A percentile compares a stretch with the other conserved stretches of the same genome.
phyloP scores from a whole-genome alignment of 768 basidiomycete genomes.

The Epithele typhae region DNA sequence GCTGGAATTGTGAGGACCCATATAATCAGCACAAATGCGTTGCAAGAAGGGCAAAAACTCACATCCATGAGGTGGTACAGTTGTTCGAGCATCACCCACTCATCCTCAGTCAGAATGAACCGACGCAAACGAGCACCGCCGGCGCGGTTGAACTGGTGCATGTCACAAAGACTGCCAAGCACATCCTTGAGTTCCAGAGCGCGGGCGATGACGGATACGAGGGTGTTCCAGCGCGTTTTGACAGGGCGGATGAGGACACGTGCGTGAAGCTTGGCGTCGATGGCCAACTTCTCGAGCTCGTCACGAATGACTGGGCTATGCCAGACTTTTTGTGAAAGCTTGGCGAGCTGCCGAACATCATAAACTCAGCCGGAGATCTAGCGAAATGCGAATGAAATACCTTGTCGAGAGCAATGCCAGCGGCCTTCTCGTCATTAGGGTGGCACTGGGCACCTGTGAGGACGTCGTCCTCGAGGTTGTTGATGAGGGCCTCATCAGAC shows the following conservation, averaged over 20 bases:
- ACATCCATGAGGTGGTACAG: constrained; percentile 17
- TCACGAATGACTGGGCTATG: constrained; percentile 6
- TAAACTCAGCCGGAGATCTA: no score
- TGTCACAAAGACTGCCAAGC: constrained; percentile 14
- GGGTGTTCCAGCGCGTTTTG: constrained; percentile 23
- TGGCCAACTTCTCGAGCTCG: constrained; percentile 7
- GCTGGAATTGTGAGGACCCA: not conserved
- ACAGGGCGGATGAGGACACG: constrained; percentile 16
- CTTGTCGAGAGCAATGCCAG: constrained; percentile 8
- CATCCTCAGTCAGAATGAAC: constrained; percentile 12
- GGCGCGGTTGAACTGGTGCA: constrained; percentile 14
- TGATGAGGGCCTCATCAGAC: constrained; percentile 2
- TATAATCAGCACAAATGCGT: not conserved
- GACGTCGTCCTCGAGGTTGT: no score
- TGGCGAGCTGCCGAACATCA: constrained; percentile 5
- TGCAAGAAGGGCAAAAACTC: not conserved
- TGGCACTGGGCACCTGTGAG: not conserved
- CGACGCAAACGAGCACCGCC: constrained; percentile 3
- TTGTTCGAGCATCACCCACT: constrained; percentile 20
- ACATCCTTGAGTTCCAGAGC: constrained; percentile 13
- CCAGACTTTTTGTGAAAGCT: constrained; percentile 11
- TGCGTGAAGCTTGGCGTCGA: not conserved
- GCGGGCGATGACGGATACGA: constrained; percentile 14
- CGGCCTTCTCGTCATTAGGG: not conserved
- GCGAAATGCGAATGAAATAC: not conserved